Evolutionary conservation across 2,329 filamentous ascomycete species (phyloP), one percentile per base, ranked within the genome.

Genomic region (Emmonsia crescens): DNA sequence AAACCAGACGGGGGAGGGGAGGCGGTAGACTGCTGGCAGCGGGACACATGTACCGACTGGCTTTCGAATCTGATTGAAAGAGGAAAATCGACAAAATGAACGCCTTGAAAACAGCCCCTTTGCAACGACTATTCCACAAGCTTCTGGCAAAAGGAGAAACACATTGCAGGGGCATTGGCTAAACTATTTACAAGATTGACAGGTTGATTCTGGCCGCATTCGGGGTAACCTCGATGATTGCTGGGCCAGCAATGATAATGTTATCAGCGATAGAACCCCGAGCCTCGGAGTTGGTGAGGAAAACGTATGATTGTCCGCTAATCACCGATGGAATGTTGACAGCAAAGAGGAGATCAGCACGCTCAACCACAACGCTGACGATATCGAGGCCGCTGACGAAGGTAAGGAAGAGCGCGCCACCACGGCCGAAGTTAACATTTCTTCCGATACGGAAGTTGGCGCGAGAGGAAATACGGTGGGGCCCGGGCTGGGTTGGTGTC

Each of bases 231-330:
- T 73, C 71, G 48, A 73, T 63, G 24, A 73, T 70, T 52, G 70
- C 71, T 21, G 71, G 72, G 1, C 71, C 71, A 40, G 71, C 70
- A 59, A 73, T 57, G 51, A 73, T 68, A 36, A 61, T 64, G 49
- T 66, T 72, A 46, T 72, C 70, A 60, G 68, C 67, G 4, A 70
- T 65, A 19, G 63, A 67, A 16, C 60, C 64, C 29, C 10, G 61
- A 54, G 64, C 68, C 60, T 44, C 65, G 14, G 52, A 61, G 55
- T 61, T 65, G 5, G 71, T 72, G 21, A 73, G 59, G 55, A 73
- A 68, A 46, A 68, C 64, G 40, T 71, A 72, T 59, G 67, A 69
- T 62, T 72, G 70, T 33, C 71, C 71, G 3, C 65, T 54, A 40
- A 71, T 59, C 1, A 63, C 66, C 16, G 60, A 62, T 42, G 70